phyloP scores from a whole-genome alignment of 805 yeast species.

The Pichia cabralensis region DNA sequence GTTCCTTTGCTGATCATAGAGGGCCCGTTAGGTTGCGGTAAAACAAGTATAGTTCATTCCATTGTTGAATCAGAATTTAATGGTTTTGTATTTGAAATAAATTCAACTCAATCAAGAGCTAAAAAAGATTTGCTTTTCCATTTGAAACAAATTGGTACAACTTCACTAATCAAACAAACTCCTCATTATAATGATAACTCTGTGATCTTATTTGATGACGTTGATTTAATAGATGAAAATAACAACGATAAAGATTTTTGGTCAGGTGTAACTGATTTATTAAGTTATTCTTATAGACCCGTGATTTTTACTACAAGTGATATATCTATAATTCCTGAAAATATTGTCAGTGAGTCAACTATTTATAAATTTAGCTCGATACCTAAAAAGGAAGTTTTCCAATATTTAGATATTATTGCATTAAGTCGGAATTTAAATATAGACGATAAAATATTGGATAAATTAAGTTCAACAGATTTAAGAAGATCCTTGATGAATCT shows the following conservation, averaged over 20 bases:
- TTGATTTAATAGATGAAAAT: slow-evolving; percentile 65
- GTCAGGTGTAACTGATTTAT: slow-evolving; percentile 53
- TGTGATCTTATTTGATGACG: slow-evolving; percentile 74
- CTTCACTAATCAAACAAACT: slow-evolving; percentile 56
- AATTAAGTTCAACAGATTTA: slow-evolving; percentile 14
- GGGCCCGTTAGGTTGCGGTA: slow-evolving; percentile 73
- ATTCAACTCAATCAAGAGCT: slow-evolving; percentile 63
- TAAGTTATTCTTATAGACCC: slow-evolving; percentile 31
- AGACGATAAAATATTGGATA: slow-evolving; percentile 13
- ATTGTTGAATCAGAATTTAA: slow-evolving; percentile 44
- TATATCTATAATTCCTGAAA: slow-evolving; percentile 18
- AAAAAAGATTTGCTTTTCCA: slow-evolving; percentile 57
- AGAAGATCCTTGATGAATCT: slow-evolving; percentile 22
- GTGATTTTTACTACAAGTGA: slow-evolving; percentile 24
- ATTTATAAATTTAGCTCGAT: slow-evolving; percentile 15
- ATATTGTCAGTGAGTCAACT: slow-evolving; percentile 23
- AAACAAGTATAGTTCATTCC: slow-evolving; percentile 64
- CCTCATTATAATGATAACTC: slow-evolving; percentile 31
- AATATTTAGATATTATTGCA: slow-evolving; percentile 22
- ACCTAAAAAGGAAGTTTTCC: slow-evolving; percentile 1
- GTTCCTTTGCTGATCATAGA: slow-evolving; percentile 55
- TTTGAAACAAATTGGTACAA: slow-evolving; percentile 73
- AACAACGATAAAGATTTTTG: slow-evolving; percentile 69
- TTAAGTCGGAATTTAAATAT: slow-evolving; percentile 19
- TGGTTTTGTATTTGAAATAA: slow-evolving; percentile 76